Evolutionary conservation across 306 rosid species (phyloP), one percentile per base, ranked within the genome.

Genomic region (Vigna angularis): DNA sequence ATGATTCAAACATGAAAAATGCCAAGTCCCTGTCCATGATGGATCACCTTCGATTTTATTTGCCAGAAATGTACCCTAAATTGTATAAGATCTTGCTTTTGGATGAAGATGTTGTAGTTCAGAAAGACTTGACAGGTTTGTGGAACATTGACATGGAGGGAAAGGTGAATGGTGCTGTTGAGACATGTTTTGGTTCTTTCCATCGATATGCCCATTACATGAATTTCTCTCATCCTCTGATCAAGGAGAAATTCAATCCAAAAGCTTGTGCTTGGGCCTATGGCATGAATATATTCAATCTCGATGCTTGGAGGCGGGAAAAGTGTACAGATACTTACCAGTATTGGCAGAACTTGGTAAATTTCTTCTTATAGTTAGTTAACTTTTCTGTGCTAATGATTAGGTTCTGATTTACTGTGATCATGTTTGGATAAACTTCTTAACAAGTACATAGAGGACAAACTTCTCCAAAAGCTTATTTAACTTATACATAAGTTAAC

Each of bases 21-120:
- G 81, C 92, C 9, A 90, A 87, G 79, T 84, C 87, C 81, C 61
- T 87, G 32, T 95, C 97, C 49, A 81, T 93, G 89, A 77, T 96
- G 81, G 87, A 86, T 82, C 93, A 93, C 88, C 94, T 96, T 74
- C 88, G 92, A 62, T 96, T 96, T 87, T 96, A 96, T 82, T 82
- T 96, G 91, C 97, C 99, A 0, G 98, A 96, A 83, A 85, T 96
- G 94, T 93, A 91, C 83, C 98, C 99, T 8, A 93, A 91, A 79
- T 75, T 96, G 91, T 85, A 80, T 81, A 91, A 88, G 79, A 87
- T 96, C 73, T 81, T 96, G 55, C 87, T 93, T 17, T 74, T 96
- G 86, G 99, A 96, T 53, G 99, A 93, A 63, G 99, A 96, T 75
- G 94, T 95, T 11, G 99, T 93, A 82, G 98, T 95, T 82, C 99